Base-by-base conservation (phyloP, 441 rosid genomes). In the Eruca vesicaria region DNA sequence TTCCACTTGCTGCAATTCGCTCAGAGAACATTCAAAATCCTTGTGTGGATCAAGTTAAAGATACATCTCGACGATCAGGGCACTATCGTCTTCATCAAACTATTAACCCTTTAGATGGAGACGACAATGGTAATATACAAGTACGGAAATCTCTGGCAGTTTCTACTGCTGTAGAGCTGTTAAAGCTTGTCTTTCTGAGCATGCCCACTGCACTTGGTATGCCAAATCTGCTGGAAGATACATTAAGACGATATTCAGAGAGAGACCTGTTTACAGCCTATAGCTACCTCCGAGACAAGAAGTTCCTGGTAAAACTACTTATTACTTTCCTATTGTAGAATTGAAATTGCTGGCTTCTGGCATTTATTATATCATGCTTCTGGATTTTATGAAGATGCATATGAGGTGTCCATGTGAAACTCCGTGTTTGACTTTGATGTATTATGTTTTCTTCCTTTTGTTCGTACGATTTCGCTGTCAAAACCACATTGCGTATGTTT, bases 211-310 rank as follows among this genome's bases (percentile, higher is more conserved):
- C 90, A 61, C 81, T 89, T 38, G 87, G 84, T 66, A 74, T 85
- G 79, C 89, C 90, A 80, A 90, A 85, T 82, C 76, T 88, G 84
- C 72, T 96, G 68, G 87, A 88, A 79, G 96, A 86, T 85, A 94
- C 96, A 63, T 80, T 96, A 38, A 81, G 89, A 57, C 95, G 93
- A 57, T 94, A 92, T 81, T 96, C 99, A 57, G 97, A 96, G 71
- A 92, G 86, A 71, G 99, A 96, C 81, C 91, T 96, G 77, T 94
- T 90, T 83, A 90, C 98, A 36, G 99, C 98, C 75, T 94, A 89
- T 85, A 90, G 90, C 91, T 94, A 89, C 81, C 95, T 96, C 74
- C 89, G 96, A 76, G 98, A 90, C 79, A 90, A 85, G 83, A 92
- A 87, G 76, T 84, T 86, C 71, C 82, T 96, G 98, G 99, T 96